Evolutionary conservation across 2,329 filamentous ascomycete genomes (phyloP).

Genomic region (Thielaviopsis punctulata): DNA sequence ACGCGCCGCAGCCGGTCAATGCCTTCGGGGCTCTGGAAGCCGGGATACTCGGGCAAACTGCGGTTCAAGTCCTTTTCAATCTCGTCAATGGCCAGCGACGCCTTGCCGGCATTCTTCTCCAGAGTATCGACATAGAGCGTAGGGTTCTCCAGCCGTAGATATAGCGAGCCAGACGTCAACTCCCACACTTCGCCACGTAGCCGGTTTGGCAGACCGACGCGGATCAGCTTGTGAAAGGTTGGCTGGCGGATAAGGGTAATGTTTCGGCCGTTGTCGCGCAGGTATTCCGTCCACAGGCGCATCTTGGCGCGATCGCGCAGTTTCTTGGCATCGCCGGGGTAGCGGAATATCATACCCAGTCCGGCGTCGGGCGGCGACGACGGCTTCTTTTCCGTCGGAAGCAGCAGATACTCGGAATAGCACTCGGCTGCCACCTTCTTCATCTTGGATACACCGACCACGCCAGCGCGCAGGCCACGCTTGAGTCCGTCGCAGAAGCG

Average conservation of each 20-base stretch:
- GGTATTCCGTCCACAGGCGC: slow-evolving; percentile 90
- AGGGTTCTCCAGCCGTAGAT: slow-evolving; percentile 71
- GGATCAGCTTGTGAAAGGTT: slow-evolving; percentile 93
- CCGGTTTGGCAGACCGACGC: slow-evolving; percentile 85
- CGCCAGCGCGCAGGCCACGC: slow-evolving; percentile 68
- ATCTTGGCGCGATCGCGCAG: slow-evolving; percentile 92
- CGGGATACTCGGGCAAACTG: slow-evolving; percentile 90
- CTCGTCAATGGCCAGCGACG: slow-evolving; percentile 92
- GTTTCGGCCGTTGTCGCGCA: slow-evolving; percentile 88
- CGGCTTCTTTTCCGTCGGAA: slow-evolving; percentile 35
- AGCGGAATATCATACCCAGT: slow-evolving; percentile 78
- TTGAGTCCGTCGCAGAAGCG: slow-evolving; percentile 93
- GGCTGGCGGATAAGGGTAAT: slow-evolving; percentile 83
- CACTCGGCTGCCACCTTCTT: slow-evolving; percentile 66
- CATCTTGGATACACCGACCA: slow-evolving; percentile 74
- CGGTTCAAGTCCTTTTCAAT: slow-evolving; percentile 97
- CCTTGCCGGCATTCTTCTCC: slow-evolving; percentile 62
- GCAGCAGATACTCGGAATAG: slow-evolving; percentile 74
- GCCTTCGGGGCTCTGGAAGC: slow-evolving; percentile 90
- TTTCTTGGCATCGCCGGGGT: slow-evolving; percentile 88
- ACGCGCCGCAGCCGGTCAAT: slow-evolving; percentile 81
- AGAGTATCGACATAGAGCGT: slow-evolving; percentile 72
- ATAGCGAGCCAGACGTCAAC: slow-evolving; percentile 78
- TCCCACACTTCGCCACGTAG: slow-evolving; percentile 94
- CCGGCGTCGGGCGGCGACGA: slow-evolving; percentile 60